These are phyloP conservation scores for Quillaja saponaria DNA, from an alignment of 306 rosid species.

Conservation along the genomic window DNA sequence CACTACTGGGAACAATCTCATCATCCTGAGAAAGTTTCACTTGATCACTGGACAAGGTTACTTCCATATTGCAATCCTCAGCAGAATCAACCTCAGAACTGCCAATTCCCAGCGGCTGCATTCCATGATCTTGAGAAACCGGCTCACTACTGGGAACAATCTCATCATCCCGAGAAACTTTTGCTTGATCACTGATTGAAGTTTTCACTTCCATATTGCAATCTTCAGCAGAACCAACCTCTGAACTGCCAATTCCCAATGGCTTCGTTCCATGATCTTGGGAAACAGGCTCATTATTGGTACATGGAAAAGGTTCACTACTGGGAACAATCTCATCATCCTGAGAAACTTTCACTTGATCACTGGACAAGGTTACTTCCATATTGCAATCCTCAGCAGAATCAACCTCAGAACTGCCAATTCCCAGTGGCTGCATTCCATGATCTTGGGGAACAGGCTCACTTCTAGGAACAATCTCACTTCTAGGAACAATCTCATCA, in stretches of 20 bases:
- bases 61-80: not conserved
- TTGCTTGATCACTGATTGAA: no score
- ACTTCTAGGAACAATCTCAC: no score
- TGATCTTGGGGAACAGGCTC: not conserved
- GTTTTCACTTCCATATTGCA: no score
- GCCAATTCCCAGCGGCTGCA: slow-evolving; percentile 10
- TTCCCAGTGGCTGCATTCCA: not conserved
- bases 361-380: not conserved
- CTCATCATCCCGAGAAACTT: no score
- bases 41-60: not conserved
- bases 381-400: not conserved
- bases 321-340: no score
- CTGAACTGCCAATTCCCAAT: no score
- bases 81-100: no score
- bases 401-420: not conserved
- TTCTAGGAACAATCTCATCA: no score
- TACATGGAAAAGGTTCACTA: no score
- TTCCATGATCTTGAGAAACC: not conserved
- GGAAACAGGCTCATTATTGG: not conserved
- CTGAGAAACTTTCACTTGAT: no score
- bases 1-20: not conserved
- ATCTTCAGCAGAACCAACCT: no score
- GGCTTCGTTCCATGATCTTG: slow-evolving; percentile 9
- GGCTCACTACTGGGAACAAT: no score
- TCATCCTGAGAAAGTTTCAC: not conserved